Conservation (phyloP, 176 grass and related monocot genomes). For the Raddia distichophylla region DNA sequence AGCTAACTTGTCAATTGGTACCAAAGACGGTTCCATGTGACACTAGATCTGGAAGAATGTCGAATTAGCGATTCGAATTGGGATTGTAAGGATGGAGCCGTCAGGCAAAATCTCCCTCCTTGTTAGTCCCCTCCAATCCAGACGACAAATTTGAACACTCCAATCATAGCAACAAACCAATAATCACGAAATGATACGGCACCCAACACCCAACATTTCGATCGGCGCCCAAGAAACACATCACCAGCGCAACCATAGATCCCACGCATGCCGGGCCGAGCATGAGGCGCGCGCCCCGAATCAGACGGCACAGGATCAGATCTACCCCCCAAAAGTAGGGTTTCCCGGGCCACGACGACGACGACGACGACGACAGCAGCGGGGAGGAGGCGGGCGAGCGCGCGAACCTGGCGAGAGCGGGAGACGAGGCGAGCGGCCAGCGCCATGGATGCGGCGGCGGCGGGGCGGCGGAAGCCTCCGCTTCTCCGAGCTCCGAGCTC, state of each 20-base stretch:
- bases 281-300: neutral
- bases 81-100: neutral
- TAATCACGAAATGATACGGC: neutral
- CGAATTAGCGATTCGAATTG: neutral
- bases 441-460: conserved; percentile 63
- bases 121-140: neutral
- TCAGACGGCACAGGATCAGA: conserved; percentile 31
- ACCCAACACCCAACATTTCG: neutral
- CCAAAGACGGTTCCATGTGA: neutral
- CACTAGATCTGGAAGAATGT: neutral
- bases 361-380: neutral
- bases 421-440: conserved; percentile 76
- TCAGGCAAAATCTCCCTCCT: neutral
- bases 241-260: neutral
- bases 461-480: conserved; percentile 31
- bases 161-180: neutral
- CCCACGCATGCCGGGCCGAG: neutral
- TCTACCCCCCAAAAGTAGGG: conserved; percentile 27
- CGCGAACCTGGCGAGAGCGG: conserved; percentile 75
- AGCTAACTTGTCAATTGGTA: neutral
- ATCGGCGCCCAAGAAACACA: neutral
- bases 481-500: conserved; percentile 17
- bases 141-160: neutral
- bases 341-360: neutral
- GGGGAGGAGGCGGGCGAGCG: neutral